Evolutionary conservation across 495 filamentous ascomycete species (phyloP).

Genomic region (Lichenothelia convexa): DNA sequence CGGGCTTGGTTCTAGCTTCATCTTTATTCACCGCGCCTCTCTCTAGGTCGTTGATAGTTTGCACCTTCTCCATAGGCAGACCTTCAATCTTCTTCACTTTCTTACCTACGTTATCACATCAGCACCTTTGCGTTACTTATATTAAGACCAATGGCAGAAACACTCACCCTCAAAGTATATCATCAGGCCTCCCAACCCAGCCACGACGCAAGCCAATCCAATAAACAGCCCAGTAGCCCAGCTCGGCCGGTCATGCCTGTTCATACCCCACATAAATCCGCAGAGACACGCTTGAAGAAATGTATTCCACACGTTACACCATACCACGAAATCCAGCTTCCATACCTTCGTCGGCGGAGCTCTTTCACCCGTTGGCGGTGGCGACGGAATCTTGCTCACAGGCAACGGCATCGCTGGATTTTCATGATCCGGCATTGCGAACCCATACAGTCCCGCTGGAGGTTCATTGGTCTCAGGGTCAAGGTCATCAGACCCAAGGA

Average conservation of each 20-base stretch:
- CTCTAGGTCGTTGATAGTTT: not conserved
- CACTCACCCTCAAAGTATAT: constrained; percentile 47
- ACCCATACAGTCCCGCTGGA: constrained; percentile 2
- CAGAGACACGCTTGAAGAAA: constrained; percentile 53
- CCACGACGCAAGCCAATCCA: constrained; percentile 46
- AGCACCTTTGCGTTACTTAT: constrained; percentile 6
- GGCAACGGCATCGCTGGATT: constrained; percentile 37
- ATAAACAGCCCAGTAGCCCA: constrained; percentile 65
- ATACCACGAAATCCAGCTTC: constrained; percentile 69
- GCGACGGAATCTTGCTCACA: constrained; percentile 29
- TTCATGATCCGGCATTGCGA: constrained; percentile 22
- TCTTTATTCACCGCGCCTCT: too few relatives aligned
- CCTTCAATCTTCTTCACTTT: constrained; percentile 49
- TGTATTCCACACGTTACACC: constrained; percentile 56
- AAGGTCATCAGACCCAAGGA: constrained; percentile 31
- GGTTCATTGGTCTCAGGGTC: constrained; percentile 7
- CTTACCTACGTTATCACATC: too few relatives aligned
- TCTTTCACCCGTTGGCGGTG: constrained; percentile 42
- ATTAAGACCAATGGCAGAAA: too few relatives aligned
- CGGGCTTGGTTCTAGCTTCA: too few relatives aligned
- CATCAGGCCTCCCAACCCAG: constrained; percentile 49
- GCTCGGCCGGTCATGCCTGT: constrained; percentile 47
- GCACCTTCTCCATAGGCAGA: constrained; percentile 17
- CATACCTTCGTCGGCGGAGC: constrained; percentile 47
- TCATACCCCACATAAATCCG: constrained; percentile 64